Conservation (phyloP, 768 basidiomycete genomes). For the Termitomyces sp. region DNA sequence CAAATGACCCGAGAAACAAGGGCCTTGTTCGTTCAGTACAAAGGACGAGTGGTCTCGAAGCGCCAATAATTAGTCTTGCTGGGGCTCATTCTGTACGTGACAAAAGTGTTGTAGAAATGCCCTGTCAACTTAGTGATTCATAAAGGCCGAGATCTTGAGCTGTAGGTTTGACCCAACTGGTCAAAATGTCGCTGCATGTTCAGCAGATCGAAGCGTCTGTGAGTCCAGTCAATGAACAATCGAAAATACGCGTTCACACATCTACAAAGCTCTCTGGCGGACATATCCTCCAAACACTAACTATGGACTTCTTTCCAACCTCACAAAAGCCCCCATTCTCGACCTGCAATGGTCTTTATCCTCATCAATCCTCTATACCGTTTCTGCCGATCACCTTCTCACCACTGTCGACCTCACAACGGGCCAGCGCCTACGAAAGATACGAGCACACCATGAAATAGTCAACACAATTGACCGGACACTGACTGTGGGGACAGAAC, state of each 20-base stretch:
- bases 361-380: constrained; percentile 70
- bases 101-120: neutral
- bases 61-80: constrained; percentile 87
- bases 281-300: constrained; percentile 92
- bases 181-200: constrained; percentile 89
- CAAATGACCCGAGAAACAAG: constrained; percentile 66
- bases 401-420: constrained; percentile 74
- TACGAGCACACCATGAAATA: constrained; percentile 86
- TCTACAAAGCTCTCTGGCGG: constrained; percentile 69
- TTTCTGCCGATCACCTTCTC: constrained; percentile 86
- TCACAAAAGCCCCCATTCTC: constrained; percentile 87
- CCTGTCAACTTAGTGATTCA: neutral
- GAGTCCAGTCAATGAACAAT: constrained; percentile 26
- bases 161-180: constrained; percentile 94
- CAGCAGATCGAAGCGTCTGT: constrained; percentile 88
- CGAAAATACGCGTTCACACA: constrained; percentile 1
- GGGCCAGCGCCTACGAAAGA: constrained; percentile 74
- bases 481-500: constrained; percentile 77
- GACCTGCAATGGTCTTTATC: constrained; percentile 88
- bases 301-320: constrained; percentile 77
- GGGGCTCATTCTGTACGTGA: constrained; percentile 77
- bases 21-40: constrained; percentile 81
- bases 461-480: constrained; percentile 88
- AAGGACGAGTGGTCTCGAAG: constrained; percentile 88
- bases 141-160: constrained; percentile 79